A percentile compares a stretch with the other conserved stretches of the same genome.
These are phyloP conservation scores for Aegilops tauschii DNA, from an alignment of 176 grass and related monocot species.

Conservation along the genomic window DNA sequence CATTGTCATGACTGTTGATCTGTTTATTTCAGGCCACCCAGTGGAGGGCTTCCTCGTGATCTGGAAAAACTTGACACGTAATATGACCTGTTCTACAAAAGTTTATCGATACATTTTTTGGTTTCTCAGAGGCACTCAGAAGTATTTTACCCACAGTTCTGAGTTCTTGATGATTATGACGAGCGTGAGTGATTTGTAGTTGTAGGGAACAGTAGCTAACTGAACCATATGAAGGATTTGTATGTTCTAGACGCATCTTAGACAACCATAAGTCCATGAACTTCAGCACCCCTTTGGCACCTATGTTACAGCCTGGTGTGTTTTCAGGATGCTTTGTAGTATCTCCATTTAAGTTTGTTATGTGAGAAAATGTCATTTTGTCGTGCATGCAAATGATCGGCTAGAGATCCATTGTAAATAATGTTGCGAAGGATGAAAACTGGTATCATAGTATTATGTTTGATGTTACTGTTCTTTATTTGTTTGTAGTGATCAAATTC, in stretches of 20 bases:
- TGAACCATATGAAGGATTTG: not conserved
- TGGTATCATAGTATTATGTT: not conserved
- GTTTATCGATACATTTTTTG: not conserved
- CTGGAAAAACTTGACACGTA: conserved; percentile 52
- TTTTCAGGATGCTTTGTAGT: not conserved
- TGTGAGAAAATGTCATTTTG: not conserved
- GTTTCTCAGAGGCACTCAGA: not conserved
- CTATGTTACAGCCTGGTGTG: not conserved
- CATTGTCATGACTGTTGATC: conserved; percentile 1
- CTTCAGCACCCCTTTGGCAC: conserved; percentile 6
- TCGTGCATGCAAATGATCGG: not conserved
- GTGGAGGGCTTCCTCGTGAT: conserved; percentile 71
- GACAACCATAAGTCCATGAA: not conserved
- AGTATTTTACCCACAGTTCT: not conserved
- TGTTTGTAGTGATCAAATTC: not conserved
- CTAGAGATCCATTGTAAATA: conserved; percentile 31
- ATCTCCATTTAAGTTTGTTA: conserved; percentile 4
- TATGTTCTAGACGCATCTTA: not conserved
- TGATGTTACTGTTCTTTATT: not conserved
- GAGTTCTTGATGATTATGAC: not conserved
- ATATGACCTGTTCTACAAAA: not conserved
- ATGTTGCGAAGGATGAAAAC: not conserved
- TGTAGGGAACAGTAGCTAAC: not conserved
- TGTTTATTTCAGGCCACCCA: conserved; percentile 73
- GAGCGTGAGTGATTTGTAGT: not conserved